These are phyloP conservation scores for Galerina sulciceps DNA, from an alignment of 768 basidiomycete genomes.

Conservation along the genomic window DNA sequence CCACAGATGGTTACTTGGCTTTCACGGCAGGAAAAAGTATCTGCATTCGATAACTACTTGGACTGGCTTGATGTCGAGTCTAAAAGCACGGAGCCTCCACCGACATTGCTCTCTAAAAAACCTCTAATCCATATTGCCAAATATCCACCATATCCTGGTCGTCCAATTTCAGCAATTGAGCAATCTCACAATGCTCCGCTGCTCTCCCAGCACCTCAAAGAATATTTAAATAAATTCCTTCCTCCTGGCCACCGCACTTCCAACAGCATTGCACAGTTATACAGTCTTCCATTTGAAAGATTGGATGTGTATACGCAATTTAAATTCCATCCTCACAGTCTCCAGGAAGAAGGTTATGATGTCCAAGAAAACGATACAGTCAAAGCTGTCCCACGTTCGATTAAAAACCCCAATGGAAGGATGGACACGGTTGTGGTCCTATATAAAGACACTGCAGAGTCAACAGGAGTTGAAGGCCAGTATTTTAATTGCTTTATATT, in stretches of 20 bases:
- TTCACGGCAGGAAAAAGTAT: slow-evolving; percentile 35
- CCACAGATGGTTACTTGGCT: slow-evolving; percentile 43
- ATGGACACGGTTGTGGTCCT: slow-evolving; percentile 26
- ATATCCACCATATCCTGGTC: slow-evolving; percentile 12
- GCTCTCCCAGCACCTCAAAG: slow-evolving; percentile 27
- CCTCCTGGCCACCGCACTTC: neutral
- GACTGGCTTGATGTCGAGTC: neutral
- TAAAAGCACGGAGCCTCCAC: neutral
- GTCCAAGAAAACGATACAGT: slow-evolving; percentile 13
- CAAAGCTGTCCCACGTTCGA: slow-evolving; percentile 16
- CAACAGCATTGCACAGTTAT: neutral
- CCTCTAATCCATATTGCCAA: slow-evolving; percentile 7
- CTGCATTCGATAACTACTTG: neutral
- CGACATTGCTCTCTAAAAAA: neutral
- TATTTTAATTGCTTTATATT: neutral
- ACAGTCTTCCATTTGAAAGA: slow-evolving; percentile 16
- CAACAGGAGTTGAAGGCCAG: slow-evolving; percentile 17
- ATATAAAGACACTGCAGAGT: slow-evolving; percentile 13
- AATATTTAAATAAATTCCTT: slow-evolving; percentile 28
- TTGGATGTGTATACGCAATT: slow-evolving; percentile 23
- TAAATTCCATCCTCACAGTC: slow-evolving; percentile 19
- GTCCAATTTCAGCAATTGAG: slow-evolving; percentile 9
- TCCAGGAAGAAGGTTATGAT: slow-evolving; percentile 14
- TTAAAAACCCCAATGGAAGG: slow-evolving; percentile 1
- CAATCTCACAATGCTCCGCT: slow-evolving; percentile 10